Conservation (phyloP, 108 stramenopile species). For the Mediolabrus comicus region DNA sequence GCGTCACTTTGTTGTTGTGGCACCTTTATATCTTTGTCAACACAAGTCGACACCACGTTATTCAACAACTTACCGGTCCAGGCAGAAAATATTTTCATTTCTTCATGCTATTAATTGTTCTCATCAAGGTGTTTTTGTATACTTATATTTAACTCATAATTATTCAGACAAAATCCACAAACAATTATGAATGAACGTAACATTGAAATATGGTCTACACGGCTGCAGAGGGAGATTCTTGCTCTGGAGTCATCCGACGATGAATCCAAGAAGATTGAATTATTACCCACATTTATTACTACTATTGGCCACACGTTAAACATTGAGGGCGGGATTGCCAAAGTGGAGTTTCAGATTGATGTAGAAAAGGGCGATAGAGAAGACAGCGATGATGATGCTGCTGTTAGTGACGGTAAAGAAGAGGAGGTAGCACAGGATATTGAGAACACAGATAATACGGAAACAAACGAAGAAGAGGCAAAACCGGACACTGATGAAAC, state of each 20-base stretch:
- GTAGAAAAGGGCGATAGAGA: slow-evolving; percentile 31
- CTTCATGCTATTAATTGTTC: too few relatives aligned
- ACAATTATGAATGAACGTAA: slow-evolving; percentile 44
- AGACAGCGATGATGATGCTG: slow-evolving; percentile 8
- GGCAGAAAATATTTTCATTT: not conserved
- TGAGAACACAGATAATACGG: not conserved
- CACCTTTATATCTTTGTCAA: too few relatives aligned
- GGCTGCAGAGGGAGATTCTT: slow-evolving; percentile 79
- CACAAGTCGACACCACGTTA: too few relatives aligned
- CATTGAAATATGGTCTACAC: slow-evolving; percentile 86
- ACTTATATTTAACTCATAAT: not conserved
- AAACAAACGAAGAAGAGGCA: not conserved
- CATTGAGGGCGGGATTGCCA: slow-evolving; percentile 73
- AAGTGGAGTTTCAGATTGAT: slow-evolving; percentile 68
- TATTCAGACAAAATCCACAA: not conserved
- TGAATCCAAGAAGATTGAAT: slow-evolving; percentile 52
- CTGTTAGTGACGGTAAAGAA: slow-evolving; percentile 7
- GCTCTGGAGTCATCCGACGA: slow-evolving; percentile 76
- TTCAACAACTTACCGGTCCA: not conserved
- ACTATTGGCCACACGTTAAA: slow-evolving; percentile 63
- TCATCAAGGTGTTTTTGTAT: too few relatives aligned
- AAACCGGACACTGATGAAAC: not conserved
- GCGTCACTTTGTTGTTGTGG: too few relatives aligned
- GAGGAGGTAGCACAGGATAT: not conserved
- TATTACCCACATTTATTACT: slow-evolving; percentile 76